Evolutionary conservation across 225 moss, liverwort and hornwort genomes (phyloP), one percentile per base, ranked within the genome.

Genomic region (Antitrichia curtipendula): DNA sequence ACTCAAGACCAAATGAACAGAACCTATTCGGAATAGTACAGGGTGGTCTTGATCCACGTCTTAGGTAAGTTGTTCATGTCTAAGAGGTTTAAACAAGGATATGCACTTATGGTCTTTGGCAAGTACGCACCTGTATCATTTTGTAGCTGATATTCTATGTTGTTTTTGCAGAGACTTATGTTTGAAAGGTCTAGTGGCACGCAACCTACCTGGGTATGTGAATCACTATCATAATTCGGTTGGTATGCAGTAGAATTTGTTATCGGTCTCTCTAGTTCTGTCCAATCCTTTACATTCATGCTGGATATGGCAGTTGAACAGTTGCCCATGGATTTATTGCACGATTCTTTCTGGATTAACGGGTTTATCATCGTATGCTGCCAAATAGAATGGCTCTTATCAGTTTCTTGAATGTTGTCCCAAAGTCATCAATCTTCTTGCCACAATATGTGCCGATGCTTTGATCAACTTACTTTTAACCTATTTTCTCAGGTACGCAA

Each of bases 1-100:
- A 98, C 87, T 91, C 93, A 59, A 94, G 97, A 88, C 94, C 96
- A 12, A 88, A 94, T 80, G 97, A 98, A 86, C 98, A 98, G 90
- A 97, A 91, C 86, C 91, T 98, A 13, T 98, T 98, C 77, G 98
- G 97, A 83, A 98, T 97, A 85, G 97, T 98, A 34, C 97, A 98
- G 91, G 98, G 98, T 86, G 98, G 96, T 86, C 82, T 98, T 87
- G 96, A 98, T 91, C 89, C 93, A 79, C 90, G 80, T 61, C 94
- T 98, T 50, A 95, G 96, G 98, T 95, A 86, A 88, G 86, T 63
- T 85, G 61, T 87, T 90, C 77, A 76, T 83, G 65, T 79, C 73
- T 85, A 25, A 62, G 86, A 78, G 82, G n/a, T 85, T 68, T 36
- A 50, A 83, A 47, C 68, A 59, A 75, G 61, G 60, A 80, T 80